Base-by-base conservation (phyloP, 164 flowering plant genomes). In the Vitis labrusca region DNA sequence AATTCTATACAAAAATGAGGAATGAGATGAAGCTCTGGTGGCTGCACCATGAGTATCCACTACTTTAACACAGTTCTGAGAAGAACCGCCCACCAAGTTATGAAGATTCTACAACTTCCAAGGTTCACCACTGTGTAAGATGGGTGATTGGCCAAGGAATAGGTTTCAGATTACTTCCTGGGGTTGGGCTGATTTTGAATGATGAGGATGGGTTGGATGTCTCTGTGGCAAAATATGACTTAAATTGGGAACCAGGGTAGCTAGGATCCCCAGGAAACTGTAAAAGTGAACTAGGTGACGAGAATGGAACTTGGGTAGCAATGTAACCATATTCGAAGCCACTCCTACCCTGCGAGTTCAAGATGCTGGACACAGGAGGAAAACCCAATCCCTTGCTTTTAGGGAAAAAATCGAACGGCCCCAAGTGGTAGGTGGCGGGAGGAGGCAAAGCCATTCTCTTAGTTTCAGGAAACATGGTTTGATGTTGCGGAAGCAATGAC, bases 211-310 rank as follows among this genome's bases (percentile, higher is more conserved):
- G 57, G 55, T 52, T 54, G 8, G 14, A 3, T 56, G 49, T n/a
- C 30, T 64, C 64, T 30, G 71, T 59, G 29, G 49, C 15, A 11
- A 60, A 3, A 56, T 59, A 59, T n/a, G 71, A 13, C 71, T 58
- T 52, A 50, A 48, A 67, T 30, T 47, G 52, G 11, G 52, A 58
- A 50, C 37, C 56, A 37, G 50, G 54, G 60, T 50, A 61, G 62
- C 57, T n/a, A 8, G 60, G 67, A 68, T 71, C 60, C 7, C 68
- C 66, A 50, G 77, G 73, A 17, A 77, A 67, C 55, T 49, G 30
- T 17, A 67, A 64, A 66, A 71, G 17, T 10, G 63, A 47, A 54
- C 44, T 13, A 14, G 78, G 63, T 19, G 78, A 62, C 19, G 63
- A 59, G 56, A 61, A 63, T 10, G 61, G 59, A 44, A 49, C 7